phyloP scores from a whole-genome alignment of 345 rosid species.

The Laguncularia racemosa region DNA sequence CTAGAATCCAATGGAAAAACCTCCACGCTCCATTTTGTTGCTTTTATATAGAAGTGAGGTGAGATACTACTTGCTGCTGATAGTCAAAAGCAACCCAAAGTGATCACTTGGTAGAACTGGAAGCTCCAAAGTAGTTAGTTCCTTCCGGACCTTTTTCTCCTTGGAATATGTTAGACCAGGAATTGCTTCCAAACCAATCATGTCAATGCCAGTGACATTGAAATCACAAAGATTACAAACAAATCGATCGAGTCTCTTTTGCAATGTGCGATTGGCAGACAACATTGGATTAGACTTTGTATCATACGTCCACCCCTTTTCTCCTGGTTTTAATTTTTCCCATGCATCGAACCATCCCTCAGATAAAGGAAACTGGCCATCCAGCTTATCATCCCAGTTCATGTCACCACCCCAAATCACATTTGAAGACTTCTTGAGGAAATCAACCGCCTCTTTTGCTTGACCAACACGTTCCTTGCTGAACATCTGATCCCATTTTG shows the following conservation, averaged over 20 bases:
- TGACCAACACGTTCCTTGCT: conserved; percentile 85
- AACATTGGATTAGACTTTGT: conserved; percentile 86
- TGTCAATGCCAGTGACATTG: conserved; percentile 48
- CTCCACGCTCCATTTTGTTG: too few relatives aligned
- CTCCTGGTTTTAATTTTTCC: conserved; percentile 63
- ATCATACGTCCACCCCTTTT: conserved; percentile 81
- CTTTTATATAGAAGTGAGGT: too few relatives aligned
- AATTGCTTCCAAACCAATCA: conserved; percentile 86
- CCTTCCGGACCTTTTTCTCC: conserved; percentile 73
- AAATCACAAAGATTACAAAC: conserved; percentile 61
- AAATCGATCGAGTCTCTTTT: conserved; percentile 72
- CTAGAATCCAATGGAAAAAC: too few relatives aligned
- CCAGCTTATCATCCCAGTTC: conserved; percentile 94
- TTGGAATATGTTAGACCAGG: conserved; percentile 57
- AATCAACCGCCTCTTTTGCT: conserved; percentile 50
- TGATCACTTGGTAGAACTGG: conserved; percentile 98
- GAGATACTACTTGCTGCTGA: conserved; percentile 19
- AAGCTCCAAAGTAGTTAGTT: conserved; percentile 49
- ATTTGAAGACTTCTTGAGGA: conserved; percentile 46
- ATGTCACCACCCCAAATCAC: conserved; percentile 87
- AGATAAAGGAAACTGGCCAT: conserved; percentile 60
- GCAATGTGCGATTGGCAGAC: conserved; percentile 65
- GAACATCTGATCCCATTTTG: conserved; percentile 96
- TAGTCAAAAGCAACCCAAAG: conserved; percentile 78
- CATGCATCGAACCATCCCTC: conserved; percentile 83